Conservation (phyloP, 2,329 filamentous ascomycete species). For the Beauveria sp. region DNA sequence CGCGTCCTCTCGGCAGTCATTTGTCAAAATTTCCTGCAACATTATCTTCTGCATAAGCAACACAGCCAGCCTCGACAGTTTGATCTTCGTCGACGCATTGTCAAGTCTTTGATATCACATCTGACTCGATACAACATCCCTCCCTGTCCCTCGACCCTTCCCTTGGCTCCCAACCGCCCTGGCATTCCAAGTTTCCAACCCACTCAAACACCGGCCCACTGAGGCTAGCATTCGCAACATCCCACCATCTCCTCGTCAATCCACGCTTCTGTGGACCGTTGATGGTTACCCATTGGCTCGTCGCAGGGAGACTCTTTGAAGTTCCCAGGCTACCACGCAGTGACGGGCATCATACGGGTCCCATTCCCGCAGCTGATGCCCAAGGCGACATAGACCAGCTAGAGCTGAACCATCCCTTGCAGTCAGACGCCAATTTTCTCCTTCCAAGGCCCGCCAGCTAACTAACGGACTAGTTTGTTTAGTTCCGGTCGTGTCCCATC, state of each 20-base stretch:
- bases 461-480: background rate
- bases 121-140: background rate
- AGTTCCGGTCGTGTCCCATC: background rate
- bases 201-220: conserved; percentile 1
- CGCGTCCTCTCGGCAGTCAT: background rate
- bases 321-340: background rate
- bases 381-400: background rate
- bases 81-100: background rate
- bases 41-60: background rate
- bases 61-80: background rate
- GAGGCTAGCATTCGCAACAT: conserved; percentile 3
- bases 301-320: background rate
- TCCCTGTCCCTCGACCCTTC: background rate
- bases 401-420: conserved; percentile 5
- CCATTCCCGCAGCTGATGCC: background rate
- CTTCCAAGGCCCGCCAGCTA: background rate
- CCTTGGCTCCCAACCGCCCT: background rate
- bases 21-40: background rate
- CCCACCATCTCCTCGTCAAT: background rate
- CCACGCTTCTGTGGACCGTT: conserved; percentile 5
- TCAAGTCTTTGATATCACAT: background rate
- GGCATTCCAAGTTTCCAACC: conserved; percentile 1
- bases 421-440: background rate
- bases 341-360: background rate
- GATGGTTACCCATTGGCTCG: conserved; percentile 1